Evolutionary conservation across 768 basidiomycete species (phyloP).

Genomic region (Trametes cubensis): DNA sequence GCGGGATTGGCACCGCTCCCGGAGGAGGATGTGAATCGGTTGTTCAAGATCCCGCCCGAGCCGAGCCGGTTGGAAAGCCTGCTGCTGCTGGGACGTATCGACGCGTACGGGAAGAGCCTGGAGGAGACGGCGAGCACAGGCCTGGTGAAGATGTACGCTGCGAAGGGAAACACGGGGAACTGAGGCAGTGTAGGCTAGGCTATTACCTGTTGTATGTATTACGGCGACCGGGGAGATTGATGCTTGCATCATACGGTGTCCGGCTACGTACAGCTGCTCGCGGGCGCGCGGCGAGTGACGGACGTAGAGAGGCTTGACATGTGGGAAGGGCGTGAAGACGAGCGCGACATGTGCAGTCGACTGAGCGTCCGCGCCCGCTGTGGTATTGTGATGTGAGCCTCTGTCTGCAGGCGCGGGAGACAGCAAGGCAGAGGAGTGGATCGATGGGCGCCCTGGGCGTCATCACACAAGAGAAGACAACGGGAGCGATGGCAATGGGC

Average conservation of each 20-base stretch:
- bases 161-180: constrained; percentile 43
- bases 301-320: constrained; percentile 2
- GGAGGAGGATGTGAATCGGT: constrained; percentile 79
- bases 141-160: constrained; percentile 86
- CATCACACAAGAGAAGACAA: not conserved
- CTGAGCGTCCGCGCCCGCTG: not conserved
- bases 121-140: constrained; percentile 59
- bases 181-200: constrained; percentile 13
- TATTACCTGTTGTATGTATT: constrained; percentile 16
- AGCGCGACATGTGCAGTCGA: not conserved
- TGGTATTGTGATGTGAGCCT: constrained; percentile 1
- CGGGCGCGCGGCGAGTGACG: constrained; percentile 3
- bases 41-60: constrained; percentile 88
- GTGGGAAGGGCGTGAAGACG: constrained; percentile 14
- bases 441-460: not conserved
- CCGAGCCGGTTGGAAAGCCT: constrained; percentile 88
- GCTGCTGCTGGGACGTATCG: constrained; percentile 84
- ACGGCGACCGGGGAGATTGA: not conserved
- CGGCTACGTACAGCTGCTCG: too few relatives aligned
- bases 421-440: not conserved
- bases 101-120: constrained; percentile 80
- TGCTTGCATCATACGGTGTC: constrained; percentile 1
- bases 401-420: constrained; percentile 2
- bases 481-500: not conserved
- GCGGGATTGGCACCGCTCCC: constrained; percentile 87